A percentile compares a stretch with the other conserved stretches of the same genome.
Conservation (phyloP, 257 asterid species). For the Nicotiana tabacum region DNA sequence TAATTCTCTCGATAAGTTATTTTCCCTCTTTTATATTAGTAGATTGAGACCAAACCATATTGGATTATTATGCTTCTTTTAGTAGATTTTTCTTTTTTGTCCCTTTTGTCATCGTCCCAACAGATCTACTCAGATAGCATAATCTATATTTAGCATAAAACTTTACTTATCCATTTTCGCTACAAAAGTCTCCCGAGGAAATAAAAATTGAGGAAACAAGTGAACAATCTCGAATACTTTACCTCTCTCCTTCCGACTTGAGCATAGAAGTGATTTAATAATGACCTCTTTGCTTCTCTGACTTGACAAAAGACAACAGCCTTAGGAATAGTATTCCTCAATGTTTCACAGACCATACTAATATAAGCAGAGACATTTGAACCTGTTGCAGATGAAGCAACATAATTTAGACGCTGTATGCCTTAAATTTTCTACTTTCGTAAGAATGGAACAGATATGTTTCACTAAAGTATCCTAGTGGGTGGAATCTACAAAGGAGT, state of each 20-base stretch:
- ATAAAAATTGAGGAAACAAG: neutral
- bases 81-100: too few species aligned
- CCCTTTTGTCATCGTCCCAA: too few species aligned
- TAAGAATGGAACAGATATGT: neutral
- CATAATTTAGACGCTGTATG: neutral
- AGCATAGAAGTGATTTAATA: conserved; percentile 71
- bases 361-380: conserved; percentile 75
- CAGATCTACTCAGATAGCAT: too few species aligned
- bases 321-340: conserved; percentile 81
- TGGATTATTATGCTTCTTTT: too few species aligned
- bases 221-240: conserved; percentile 3
- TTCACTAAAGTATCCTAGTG: neutral
- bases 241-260: conserved; percentile 96
- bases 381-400: conserved; percentile 39
- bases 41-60: too few species aligned
- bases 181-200: neutral
- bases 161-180: neutral
- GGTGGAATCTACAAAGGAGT: too few species aligned
- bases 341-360: conserved; percentile 77
- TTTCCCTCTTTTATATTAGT: too few species aligned
- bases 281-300: conserved; percentile 73
- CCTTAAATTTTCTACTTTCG: neutral
- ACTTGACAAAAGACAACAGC: conserved; percentile 99
- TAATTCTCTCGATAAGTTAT: too few species aligned
- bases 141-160: neutral